These are phyloP conservation scores for Trypanosoma congolense DNA, from an alignment of 208 protist species.

Conservation along the genomic window DNA sequence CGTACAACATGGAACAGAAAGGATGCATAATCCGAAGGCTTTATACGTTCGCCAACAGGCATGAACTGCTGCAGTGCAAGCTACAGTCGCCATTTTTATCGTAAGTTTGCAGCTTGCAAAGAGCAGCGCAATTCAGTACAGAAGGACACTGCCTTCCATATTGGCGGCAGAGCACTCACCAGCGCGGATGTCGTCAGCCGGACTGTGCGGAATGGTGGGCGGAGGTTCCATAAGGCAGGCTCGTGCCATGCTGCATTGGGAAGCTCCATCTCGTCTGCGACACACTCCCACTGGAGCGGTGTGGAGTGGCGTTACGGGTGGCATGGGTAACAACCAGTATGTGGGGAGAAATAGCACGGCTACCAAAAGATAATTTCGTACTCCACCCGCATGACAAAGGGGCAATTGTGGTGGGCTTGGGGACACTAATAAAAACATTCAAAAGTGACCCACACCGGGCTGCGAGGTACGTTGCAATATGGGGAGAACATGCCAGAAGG, in stretches of 20 bases:
- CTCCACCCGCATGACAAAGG: slow-evolving; percentile 1
- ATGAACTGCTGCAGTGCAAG: too few relatives aligned
- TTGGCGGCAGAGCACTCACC: background rate
- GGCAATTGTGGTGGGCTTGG: background rate
- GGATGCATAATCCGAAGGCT: too few relatives aligned
- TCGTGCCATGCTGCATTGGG: background rate
- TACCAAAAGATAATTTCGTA: slow-evolving; percentile 10
- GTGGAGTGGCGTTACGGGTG: slow-evolving; percentile 3
- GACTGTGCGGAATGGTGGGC: background rate
- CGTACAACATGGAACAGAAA: too few relatives aligned
- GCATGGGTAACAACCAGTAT: slow-evolving; percentile 1
- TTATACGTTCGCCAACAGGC: too few relatives aligned
- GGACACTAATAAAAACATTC: slow-evolving; percentile 3
- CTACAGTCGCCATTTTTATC: too few relatives aligned
- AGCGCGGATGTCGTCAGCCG: slow-evolving; percentile 3
- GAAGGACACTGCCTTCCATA: too few relatives aligned
- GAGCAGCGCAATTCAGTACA: too few relatives aligned
- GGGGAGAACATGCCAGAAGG: background rate
- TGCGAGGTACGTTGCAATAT: slow-evolving; percentile 1
- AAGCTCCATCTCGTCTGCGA: background rate
- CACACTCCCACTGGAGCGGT: background rate
- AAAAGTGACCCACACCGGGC: slow-evolving; percentile 11
- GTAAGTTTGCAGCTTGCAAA: too few relatives aligned
- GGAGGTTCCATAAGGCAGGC: background rate
- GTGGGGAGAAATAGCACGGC: slow-evolving; percentile 8